These are phyloP conservation scores for Trypanosoma brucei DNA, from an alignment of 208 protist genomes.

Conservation along the genomic window DNA sequence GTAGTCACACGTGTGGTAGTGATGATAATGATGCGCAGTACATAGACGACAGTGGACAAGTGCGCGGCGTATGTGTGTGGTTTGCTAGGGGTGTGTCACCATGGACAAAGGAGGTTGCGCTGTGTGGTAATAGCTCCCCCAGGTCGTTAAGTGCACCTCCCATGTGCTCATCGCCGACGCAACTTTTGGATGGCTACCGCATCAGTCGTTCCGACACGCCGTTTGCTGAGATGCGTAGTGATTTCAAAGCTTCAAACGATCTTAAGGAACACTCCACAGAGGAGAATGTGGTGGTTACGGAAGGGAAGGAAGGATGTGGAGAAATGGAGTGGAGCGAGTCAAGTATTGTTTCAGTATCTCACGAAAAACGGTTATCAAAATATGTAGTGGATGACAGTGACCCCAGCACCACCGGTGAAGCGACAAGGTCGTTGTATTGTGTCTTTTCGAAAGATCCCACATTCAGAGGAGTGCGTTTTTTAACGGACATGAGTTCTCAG, in stretches of 20 bases:
- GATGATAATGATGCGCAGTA: too few species aligned
- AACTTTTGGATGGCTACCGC: too few species aligned
- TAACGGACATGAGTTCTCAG: slow-evolving; percentile 9
- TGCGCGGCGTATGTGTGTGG: background rate
- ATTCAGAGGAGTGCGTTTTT: background rate
- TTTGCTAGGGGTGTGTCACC: background rate
- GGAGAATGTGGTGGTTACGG: background rate
- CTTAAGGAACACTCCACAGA: too few species aligned
- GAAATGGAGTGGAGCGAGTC: background rate
- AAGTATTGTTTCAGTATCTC: background rate
- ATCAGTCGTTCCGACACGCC: too few species aligned
- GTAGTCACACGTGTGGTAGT: background rate
- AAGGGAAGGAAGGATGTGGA: background rate
- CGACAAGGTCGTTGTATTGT: background rate
- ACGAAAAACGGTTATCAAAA: background rate
- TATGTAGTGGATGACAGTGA: too few species aligned
- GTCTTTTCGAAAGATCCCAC: background rate
- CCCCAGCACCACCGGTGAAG: too few species aligned
- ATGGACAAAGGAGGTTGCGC: slow-evolving; percentile 1
- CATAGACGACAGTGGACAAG: background rate
- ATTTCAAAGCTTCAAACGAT: background rate
- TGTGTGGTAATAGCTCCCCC: background rate
- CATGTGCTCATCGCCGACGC: too few species aligned
- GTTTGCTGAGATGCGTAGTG: background rate
- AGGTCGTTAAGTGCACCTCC: too few species aligned